Evolutionary conservation across 306 rosid genomes (phyloP), one percentile per base, ranked within the genome.

Genomic region (Erythrophleum fordii): DNA sequence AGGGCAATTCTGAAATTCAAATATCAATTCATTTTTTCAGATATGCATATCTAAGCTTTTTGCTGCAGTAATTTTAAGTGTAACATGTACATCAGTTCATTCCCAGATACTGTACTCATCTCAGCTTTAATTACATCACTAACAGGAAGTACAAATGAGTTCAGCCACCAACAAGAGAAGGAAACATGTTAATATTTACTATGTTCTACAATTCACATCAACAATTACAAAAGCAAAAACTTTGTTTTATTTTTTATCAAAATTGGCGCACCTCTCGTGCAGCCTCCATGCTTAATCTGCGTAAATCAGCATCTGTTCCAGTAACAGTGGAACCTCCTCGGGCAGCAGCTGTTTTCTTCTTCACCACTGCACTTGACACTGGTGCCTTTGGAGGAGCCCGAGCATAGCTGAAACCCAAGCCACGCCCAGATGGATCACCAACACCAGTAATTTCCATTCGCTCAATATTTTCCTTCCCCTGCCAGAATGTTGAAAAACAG

Each of bases 281-380:
- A 75, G 99, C 99, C 83, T 95, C 98, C 99, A 95, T 95, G 95
- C 99, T 95, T 83, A 95, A 88, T 83, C 99, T 93, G 56, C 99
- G 99, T 23, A 95, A 90, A 89, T 95, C 99, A 86, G 99, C 97
- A 89, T 95, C 99, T 62, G 99, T 95, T 74, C 99, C 97, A 9
- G 99, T 95, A 68, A 95, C 99, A 73, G 98, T 91, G 41, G 99
- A 80, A 84, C 97, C 97, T 84, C 93, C 94, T 58, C 97, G 83
- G 77, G 81, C 64, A 65, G 95, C 82, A 62, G 92, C 90, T 17
- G 93, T 74, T 85, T 95, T 95, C 83, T 91, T 95, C 90, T 95
- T 95, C 73, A 88, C 87, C 62, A 67, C 73, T 71, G 97, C 95
- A 75, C 87, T 93, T 72, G 97, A 83, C 85, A 93, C 86, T 12